These are phyloP conservation scores for Phytophthora idaei DNA, from an alignment of 352 stramenopile genomes.

Conservation along the genomic window DNA sequence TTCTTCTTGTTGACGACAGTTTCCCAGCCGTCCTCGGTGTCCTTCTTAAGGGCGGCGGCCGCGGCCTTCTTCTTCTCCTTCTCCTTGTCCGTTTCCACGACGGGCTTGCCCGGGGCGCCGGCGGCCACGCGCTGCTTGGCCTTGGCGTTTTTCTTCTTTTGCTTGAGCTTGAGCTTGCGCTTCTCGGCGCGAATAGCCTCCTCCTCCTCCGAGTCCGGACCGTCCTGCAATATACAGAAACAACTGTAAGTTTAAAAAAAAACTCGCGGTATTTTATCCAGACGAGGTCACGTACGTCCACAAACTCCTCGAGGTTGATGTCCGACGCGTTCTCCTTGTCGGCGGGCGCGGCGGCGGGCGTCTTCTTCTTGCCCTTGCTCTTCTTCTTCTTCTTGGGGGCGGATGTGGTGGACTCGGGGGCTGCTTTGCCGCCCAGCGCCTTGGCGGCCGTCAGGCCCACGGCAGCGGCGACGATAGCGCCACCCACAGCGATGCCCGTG, in stretches of 20 bases:
- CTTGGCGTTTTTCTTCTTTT: constrained; percentile 85
- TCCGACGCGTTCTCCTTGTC: constrained; percentile 39
- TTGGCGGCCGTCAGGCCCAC: constrained; percentile 76
- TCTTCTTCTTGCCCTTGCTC: constrained; percentile 67
- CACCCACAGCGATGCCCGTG: constrained; percentile 68
- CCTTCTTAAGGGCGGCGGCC: constrained; percentile 57
- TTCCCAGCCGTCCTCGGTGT: constrained; percentile 80
- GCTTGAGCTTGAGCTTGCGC: constrained; percentile 81
- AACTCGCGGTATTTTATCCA: background rate
- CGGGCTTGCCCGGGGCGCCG: constrained; percentile 24
- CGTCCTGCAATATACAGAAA: constrained; percentile 40
- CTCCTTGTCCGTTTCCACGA: constrained; percentile 47
- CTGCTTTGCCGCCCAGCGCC: constrained; percentile 51
- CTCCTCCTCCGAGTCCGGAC: constrained; percentile 84
- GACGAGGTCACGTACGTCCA: constrained; percentile 34
- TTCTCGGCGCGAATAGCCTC: constrained; percentile 78
- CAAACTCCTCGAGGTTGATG: constrained; percentile 80
- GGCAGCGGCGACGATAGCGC: constrained; percentile 67
- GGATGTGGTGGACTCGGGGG: constrained; percentile 13
- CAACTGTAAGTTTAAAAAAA: constrained; percentile 4
- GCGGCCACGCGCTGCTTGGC: constrained; percentile 53
- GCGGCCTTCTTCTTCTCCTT: constrained; percentile 57
- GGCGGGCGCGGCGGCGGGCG: constrained; percentile 13
- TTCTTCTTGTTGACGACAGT: constrained; percentile 78
- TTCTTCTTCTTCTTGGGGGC: constrained; percentile 66